Evolutionary conservation across 331 rosid genomes (phyloP).

Genomic region (Quercus tomentella): DNA sequence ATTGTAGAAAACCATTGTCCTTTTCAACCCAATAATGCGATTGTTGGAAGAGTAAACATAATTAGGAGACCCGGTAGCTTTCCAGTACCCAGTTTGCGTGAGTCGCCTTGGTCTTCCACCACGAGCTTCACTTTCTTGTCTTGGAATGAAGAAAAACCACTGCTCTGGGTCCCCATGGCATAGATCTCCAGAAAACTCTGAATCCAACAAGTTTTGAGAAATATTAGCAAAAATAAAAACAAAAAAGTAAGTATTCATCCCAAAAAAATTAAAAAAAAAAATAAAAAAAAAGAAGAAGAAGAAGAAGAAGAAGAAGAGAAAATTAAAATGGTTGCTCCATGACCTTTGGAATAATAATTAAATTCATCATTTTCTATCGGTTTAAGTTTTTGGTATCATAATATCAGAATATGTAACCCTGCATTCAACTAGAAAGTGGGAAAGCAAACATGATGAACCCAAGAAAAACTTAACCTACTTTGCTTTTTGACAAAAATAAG

Average conservation of each 20-base stretch:
- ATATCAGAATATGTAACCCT: neutral
- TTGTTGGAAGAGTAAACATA: slow-evolving; percentile 54
- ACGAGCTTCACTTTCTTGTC: slow-evolving; percentile 79
- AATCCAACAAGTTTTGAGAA: neutral
- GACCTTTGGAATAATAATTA: neutral
- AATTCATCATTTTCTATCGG: too few relatives aligned
- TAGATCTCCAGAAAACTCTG: slow-evolving; percentile 66
- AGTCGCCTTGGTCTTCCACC: slow-evolving; percentile 86
- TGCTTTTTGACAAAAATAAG: too few relatives aligned
- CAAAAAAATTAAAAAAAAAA: neutral
- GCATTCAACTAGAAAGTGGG: neutral
- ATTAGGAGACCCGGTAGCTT: slow-evolving; percentile 83
- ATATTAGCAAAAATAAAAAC: neutral
- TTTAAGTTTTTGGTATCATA: too few relatives aligned
- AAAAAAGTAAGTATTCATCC: neutral
- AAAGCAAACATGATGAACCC: neutral
- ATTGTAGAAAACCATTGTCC: slow-evolving; percentile 82
- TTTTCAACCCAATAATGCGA: slow-evolving; percentile 56
- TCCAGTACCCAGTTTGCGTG: slow-evolving; percentile 78
- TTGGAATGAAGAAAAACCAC: slow-evolving; percentile 82
- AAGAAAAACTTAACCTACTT: neutral
- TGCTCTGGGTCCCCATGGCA: slow-evolving; percentile 63
- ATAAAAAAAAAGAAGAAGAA: neutral
- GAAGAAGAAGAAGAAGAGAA: too few relatives aligned
- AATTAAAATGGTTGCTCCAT: neutral